Conservation (phyloP, 2,329 filamentous ascomycete species). For the Talaromyces sp. region DNA sequence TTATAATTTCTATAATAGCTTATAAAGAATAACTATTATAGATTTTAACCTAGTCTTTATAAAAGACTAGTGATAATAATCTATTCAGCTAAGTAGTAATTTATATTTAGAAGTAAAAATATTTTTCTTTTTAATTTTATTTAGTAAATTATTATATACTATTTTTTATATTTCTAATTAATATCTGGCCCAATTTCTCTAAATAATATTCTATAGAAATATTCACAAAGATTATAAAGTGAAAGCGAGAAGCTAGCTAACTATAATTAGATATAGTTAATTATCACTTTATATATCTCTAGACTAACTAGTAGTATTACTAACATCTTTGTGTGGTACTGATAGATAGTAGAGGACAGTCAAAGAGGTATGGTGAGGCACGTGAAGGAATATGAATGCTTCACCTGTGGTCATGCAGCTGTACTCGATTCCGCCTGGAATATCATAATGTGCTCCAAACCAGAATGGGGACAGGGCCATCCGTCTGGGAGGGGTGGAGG, state of each 20-base stretch:
- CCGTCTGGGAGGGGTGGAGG: too few relatives aligned
- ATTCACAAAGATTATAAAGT: constrained; percentile 23
- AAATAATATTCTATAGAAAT: constrained; percentile 16
- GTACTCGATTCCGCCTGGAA: constrained; percentile 38
- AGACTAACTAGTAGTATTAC: constrained; percentile 14
- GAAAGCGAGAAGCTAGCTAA: constrained; percentile 30
- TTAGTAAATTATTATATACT: constrained; percentile 21
- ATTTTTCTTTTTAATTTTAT: constrained; percentile 18
- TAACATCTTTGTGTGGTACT: constrained; percentile 28
- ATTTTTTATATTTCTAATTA: constrained; percentile 22
- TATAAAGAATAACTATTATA: constrained; percentile 6
- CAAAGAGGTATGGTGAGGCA: constrained; percentile 26
- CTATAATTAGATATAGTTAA: constrained; percentile 27
- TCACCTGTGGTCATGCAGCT: constrained; percentile 43
- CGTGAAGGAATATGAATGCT: constrained; percentile 41
- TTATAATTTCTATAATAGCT: constrained; percentile 3
- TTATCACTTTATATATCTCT: constrained; percentile 13
- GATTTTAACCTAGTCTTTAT: constrained; percentile 17
- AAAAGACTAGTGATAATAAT: constrained; percentile 16
- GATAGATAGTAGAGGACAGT: constrained; percentile 31
- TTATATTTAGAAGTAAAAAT: constrained; percentile 18
- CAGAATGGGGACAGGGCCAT: too few relatives aligned
- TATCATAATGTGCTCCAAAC: too few relatives aligned
- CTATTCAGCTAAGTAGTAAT: constrained; percentile 5
- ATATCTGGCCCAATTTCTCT: constrained; percentile 16